Conservation (phyloP, 2,329 filamentous ascomycete genomes). For the Xenoacremonium recifei region DNA sequence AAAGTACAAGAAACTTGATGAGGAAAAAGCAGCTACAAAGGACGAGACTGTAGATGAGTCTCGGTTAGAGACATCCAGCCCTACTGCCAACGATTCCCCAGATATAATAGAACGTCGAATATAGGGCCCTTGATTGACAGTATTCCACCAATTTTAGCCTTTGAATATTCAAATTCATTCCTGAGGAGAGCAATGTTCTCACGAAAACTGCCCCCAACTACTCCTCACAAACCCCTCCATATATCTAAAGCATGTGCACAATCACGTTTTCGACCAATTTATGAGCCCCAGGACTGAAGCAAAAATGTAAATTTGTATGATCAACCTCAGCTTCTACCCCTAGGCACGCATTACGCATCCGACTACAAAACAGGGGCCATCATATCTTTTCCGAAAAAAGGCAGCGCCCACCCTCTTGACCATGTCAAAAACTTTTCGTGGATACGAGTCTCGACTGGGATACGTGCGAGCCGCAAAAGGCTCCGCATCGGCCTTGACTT, state of each 20-base stretch:
- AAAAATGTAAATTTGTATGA: constrained; percentile 56
- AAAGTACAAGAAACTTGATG: constrained; percentile 68
- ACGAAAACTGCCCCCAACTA: too few species aligned
- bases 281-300: too few species aligned
- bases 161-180: too few species aligned
- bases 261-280: too few species aligned
- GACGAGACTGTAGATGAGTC: neutral
- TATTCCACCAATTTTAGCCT: too few species aligned
- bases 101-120: constrained; percentile 5
- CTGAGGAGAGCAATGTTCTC: too few species aligned
- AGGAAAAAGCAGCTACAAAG: constrained; percentile 36
- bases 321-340: constrained; percentile 55
- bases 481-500: constrained; percentile 44
- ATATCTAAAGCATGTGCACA: too few species aligned
- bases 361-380: constrained; percentile 50
- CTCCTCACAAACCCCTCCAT: neutral
- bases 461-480: constrained; percentile 45
- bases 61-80: neutral
- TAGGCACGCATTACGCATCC: constrained; percentile 48
- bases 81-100: neutral
- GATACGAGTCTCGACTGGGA: constrained; percentile 53
- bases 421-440: constrained; percentile 57
- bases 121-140: neutral
- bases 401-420: constrained; percentile 51
- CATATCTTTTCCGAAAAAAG: constrained; percentile 47